These are phyloP conservation scores for Populus hybrid DNA, from an alignment of 441 rosid genomes.

Conservation along the genomic window DNA sequence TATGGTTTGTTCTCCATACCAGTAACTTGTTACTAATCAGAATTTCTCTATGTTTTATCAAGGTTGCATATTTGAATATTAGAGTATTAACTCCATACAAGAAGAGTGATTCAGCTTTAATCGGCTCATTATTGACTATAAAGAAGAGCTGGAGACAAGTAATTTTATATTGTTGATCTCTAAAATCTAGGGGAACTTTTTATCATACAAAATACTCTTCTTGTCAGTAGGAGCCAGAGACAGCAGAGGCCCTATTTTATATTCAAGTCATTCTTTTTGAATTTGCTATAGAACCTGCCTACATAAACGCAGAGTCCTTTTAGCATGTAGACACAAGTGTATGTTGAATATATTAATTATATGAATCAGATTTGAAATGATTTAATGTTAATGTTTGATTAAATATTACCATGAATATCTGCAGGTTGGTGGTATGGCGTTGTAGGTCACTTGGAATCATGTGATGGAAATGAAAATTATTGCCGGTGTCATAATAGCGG, in stretches of 20 bases:
- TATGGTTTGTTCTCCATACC: slow-evolving; percentile 50
- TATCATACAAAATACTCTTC: neutral
- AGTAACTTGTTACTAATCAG: neutral
- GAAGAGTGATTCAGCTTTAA: slow-evolving; percentile 17
- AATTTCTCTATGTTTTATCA: neutral
- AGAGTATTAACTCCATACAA: neutral
- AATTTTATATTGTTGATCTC: slow-evolving; percentile 2
- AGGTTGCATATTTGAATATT: neutral
- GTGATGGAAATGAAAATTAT: slow-evolving; percentile 62
- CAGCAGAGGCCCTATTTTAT: slow-evolving; percentile 13
- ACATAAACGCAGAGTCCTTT: neutral
- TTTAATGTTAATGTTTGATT: slow-evolving; percentile 1
- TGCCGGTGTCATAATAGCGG: slow-evolving; percentile 68
- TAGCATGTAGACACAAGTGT: neutral
- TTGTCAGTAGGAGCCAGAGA: slow-evolving; percentile 12
- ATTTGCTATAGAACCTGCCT: slow-evolving; percentile 7
- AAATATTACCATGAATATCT: slow-evolving; percentile 11
- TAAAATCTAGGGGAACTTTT: neutral
- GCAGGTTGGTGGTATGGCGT: slow-evolving; percentile 99
- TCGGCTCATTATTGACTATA: slow-evolving; percentile 3
- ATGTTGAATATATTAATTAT: neutral
- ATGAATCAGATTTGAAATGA: neutral
- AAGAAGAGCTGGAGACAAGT: neutral
- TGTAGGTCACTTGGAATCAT: slow-evolving; percentile 84
- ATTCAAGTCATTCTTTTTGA: neutral